phyloP scores from a whole-genome alignment of 306 rosid genomes.

The Sicyos baderoa region DNA sequence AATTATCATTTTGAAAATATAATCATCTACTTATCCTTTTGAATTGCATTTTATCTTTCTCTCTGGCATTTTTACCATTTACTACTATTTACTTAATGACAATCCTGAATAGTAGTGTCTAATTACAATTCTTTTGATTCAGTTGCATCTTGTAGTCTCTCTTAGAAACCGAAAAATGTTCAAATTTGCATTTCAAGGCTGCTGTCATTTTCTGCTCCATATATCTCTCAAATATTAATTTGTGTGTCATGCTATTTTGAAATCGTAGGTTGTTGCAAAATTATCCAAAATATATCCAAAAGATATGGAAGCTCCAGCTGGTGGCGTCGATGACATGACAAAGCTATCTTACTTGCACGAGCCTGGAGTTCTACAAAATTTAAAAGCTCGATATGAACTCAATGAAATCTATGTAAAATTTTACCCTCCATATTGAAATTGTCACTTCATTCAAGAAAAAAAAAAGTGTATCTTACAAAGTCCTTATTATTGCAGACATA shows the following conservation, averaged over 20 bases:
- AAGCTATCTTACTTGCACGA: conserved; percentile 93
- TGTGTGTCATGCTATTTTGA: conserved; percentile 20
- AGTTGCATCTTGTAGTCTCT: neutral
- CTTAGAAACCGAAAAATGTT: neutral
- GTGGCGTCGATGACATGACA: conserved; percentile 99
- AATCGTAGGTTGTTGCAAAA: conserved; percentile 50
- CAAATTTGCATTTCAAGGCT: neutral
- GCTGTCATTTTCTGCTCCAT: neutral
- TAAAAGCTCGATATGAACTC: conserved; percentile 81
- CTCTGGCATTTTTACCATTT: neutral
- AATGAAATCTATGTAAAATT: conserved; percentile 83
- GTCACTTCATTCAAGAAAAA: neutral
- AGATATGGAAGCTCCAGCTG: conserved; percentile 88
- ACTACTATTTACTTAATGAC: neutral
- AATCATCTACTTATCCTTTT: neutral
- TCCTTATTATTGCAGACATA: conserved; percentile 53
- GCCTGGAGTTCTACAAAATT: conserved; percentile 92
- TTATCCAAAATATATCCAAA: conserved; percentile 69
- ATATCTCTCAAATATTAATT: neutral
- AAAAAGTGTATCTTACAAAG: neutral
- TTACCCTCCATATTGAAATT: neutral
- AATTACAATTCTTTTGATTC: neutral
- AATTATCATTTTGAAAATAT: neutral
- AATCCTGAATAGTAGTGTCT: too few species aligned
- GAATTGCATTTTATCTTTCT: neutral